Evolutionary conservation across 352 stramenopile genomes (phyloP), one percentile per base, ranked within the genome.

Genomic region (Hyaloperonospora arabidopsidis): DNA sequence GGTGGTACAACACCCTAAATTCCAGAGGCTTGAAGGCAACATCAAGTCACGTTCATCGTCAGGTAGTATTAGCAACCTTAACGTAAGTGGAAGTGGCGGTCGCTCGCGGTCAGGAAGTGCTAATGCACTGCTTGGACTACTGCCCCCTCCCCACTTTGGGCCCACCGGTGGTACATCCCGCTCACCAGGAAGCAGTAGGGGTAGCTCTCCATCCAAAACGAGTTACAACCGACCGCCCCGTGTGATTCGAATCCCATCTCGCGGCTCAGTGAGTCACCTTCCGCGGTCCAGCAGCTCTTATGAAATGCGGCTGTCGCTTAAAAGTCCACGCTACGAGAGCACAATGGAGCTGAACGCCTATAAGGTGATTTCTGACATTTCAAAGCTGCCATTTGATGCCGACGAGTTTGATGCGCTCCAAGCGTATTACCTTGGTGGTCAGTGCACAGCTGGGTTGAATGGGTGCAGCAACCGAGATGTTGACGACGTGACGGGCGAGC

Each of bases 291-390:
- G 52, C 49, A 56, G 57, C 32, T 63, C 68, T 8, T 59, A 58
- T 1, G 70, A 86, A 43, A 77, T 74, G n/a, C 57, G 70, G 10
- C 50, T 88, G 46, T 68, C 78, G 23, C 61, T 87, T 38, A 87
- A 86, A 57, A 86, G 75, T 43, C 78, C 78, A 45, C 74, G 76
- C 8, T 89, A 80, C 54, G 76, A 89, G 45, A 84, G 59, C 43
- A 85, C 74, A 6, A 87, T 89, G 76, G 74, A 86, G 55, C 64
- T 81, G 23, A 74, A 88, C 21, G 76, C 84, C 25, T 72, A 73
- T 48, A 84, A 87, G 45, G 74, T 89, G 32, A 63, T 89, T 44
- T 63, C 59, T 1, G 78, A 85, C 40, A 84, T 89, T 17, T 65
- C 70, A 12, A 72, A 74, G 45, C 49, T 86, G 41, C 78, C 78